A percentile compares a stretch with the other conserved stretches of the same genome.
These are phyloP conservation scores for Rugonectria rugulosa DNA, from an alignment of 2,329 filamentous ascomycete species.

Conservation along the genomic window DNA sequence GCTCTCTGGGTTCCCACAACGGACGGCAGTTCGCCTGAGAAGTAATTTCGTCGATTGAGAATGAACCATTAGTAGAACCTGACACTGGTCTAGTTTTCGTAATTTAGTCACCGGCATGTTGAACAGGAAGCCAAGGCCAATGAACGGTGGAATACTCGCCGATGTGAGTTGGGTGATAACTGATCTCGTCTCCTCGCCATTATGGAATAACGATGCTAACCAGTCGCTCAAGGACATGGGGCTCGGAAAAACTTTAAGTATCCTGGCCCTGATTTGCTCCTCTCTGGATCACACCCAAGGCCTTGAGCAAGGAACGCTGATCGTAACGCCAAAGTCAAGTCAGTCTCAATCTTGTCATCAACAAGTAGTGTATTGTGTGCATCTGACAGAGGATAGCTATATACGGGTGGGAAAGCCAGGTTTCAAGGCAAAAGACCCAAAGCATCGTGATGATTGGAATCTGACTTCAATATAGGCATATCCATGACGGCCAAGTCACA, in stretches of 20 bases:
- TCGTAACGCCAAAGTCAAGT: conserved; percentile 25
- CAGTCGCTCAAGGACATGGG: conserved; percentile 43
- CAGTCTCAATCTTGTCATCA: neutral
- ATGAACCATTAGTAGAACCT: neutral
- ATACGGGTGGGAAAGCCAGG: conserved; percentile 36
- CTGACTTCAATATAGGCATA: neutral
- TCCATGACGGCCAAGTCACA: neutral
- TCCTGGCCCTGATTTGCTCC: conserved; percentile 39
- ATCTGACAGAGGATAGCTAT: conserved; percentile 38
- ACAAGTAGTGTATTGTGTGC: no score
- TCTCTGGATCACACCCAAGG: conserved; percentile 31
- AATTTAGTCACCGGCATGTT: neutral
- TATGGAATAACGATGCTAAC: neutral
- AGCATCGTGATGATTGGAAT: neutral
- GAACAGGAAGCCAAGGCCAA: neutral
- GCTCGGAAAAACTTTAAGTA: conserved; percentile 43
- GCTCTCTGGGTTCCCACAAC: neutral
- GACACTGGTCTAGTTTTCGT: neutral
- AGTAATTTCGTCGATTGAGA: no score
- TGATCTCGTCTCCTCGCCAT: neutral
- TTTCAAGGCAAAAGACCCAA: neutral
- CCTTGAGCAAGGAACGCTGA: conserved; percentile 13
- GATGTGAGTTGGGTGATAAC: neutral
- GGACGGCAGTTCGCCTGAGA: no score
- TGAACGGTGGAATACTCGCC: neutral